Evolutionary conservation across 2,329 filamentous ascomycete species (phyloP), one percentile per base, ranked within the genome.

Genomic region (Penicillium sp.): DNA sequence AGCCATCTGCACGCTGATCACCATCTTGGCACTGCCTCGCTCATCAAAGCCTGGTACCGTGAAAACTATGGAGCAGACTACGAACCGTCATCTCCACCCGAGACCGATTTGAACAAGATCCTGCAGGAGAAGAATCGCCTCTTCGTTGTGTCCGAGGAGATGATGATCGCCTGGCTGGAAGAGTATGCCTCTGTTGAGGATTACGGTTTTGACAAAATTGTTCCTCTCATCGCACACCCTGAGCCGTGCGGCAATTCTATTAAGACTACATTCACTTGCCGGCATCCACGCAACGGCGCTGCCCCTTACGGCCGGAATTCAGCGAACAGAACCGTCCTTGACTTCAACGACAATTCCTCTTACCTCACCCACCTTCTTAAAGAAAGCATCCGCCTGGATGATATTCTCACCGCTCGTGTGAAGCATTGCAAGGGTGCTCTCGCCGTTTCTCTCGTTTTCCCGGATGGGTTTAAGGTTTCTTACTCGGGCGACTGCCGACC

Each of bases 1-100:
- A 95, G 90, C 70, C 94, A 99, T 74, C 78, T 95, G 57, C 94
- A 99, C 71, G 94, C 94, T 4, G 94, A 99, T 74, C 94, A 99
- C 73, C 94, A 97, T 67, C 81, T 99, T 18, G 94, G 94, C 26
- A 89, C 85, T 1, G 80, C 84, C n/a, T 83, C 85, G 6, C 77
- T 97, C n/a, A 84, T 97, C 65, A 86, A 83, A 64, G 89, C 88
- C 6, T 96, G 91, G 89, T 85, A 89, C 59, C 64, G 77, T 49
- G 80, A 85, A 41, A 79, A 79, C 18, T 81, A 83, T 60, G 69
- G 68, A 13, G 41, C 51, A 26, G 56, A 59, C n/a, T 60, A 70
- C 16, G 52, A 61, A 10, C 54, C 75, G 74, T 57, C 81, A 74
- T 38, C 75, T 65, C 6, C 70, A 64, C 53, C 70, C 56, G 66